Conservation (phyloP, 148 eudicot species). For the Spergularia marina region DNA sequence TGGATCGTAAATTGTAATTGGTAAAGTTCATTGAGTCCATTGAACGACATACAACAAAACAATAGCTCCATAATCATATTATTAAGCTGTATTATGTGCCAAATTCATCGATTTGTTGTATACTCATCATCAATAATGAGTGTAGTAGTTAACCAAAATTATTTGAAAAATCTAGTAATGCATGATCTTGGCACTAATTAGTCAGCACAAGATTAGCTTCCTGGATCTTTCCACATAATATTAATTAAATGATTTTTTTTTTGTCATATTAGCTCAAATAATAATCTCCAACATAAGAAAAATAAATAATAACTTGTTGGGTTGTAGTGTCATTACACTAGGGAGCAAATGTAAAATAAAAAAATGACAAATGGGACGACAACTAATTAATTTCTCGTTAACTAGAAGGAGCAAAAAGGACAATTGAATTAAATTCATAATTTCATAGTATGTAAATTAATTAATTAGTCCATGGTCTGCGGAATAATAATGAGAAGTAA, state of each 20-base stretch:
- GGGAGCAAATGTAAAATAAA: constrained; percentile 18
- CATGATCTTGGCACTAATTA: constrained; percentile 26
- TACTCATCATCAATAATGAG: constrained; percentile 9
- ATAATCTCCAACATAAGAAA: background rate
- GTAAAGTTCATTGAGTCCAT: background rate
- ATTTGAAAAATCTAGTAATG: background rate
- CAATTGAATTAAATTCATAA: constrained; percentile 3
- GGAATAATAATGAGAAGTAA: background rate
- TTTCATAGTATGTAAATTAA: background rate
- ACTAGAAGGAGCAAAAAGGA: background rate
- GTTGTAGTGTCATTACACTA: constrained; percentile 19
- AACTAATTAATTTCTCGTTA: background rate
- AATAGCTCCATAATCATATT: background rate
- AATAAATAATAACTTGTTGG: background rate
- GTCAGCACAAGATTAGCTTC: constrained; percentile 22
- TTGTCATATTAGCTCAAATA: constrained; percentile 8
- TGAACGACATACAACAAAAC: constrained; percentile 6
- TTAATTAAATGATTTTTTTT: background rate
- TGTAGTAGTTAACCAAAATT: background rate
- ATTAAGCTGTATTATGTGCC: too few species aligned
- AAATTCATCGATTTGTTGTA: too few species aligned
- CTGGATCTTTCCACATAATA: constrained; percentile 20
- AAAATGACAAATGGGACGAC: background rate
- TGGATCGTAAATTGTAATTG: too few species aligned
- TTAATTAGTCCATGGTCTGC: constrained; percentile 9